Base-by-base conservation (phyloP, 345 rosid genomes). In the Crucihimalaya himalaica region DNA sequence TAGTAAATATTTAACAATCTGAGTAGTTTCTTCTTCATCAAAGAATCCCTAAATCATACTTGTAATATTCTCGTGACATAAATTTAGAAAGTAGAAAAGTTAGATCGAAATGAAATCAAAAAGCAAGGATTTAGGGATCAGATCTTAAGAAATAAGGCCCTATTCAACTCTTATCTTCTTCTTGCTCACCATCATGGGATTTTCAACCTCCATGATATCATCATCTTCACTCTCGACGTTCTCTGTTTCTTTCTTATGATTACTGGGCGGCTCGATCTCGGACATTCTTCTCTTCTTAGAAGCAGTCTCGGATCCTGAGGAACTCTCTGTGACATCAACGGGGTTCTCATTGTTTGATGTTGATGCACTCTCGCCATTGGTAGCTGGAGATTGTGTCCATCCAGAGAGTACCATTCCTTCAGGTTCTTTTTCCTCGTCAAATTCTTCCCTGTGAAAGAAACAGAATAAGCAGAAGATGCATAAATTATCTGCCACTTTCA, bases 331-430 rank as follows among this genome's bases (percentile, higher is more conserved):
- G 32, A 63, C 66, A 56, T 79, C 81, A 3, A 13, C 35, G 20
- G 79, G 35, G 46, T 79, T 68, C 54, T 52, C 77, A 51, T 74
- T 78, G 65, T 78, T 81, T 66, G 94, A 85, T 66, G 92, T 72
- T 79, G 85, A 78, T 42, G 73, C 87, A 3, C 84, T 86, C 34
- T 90, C 86, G 25, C 84, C 85, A n/a, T 64, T 66, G 5, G 80
- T 86, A 2, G 78, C 85, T 46, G 87, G 81, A 77, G 86, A 71
- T 73, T 80, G 87, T 65, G 84, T 82, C 99, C 98, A 95, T 80
- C 99, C 98, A 50, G 79, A 84, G 37, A 92, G 97, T 68, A 90
- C 83, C 99, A 95, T 90, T 78, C 88, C 96, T 79, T 95, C 99
- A 1, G 98, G 96, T 81, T 95, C 99, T 75, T 88, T 92, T 82